phyloP scores from a whole-genome alignment of 2,329 filamentous ascomycete species.

The Purpureocillium lavendulum region DNA sequence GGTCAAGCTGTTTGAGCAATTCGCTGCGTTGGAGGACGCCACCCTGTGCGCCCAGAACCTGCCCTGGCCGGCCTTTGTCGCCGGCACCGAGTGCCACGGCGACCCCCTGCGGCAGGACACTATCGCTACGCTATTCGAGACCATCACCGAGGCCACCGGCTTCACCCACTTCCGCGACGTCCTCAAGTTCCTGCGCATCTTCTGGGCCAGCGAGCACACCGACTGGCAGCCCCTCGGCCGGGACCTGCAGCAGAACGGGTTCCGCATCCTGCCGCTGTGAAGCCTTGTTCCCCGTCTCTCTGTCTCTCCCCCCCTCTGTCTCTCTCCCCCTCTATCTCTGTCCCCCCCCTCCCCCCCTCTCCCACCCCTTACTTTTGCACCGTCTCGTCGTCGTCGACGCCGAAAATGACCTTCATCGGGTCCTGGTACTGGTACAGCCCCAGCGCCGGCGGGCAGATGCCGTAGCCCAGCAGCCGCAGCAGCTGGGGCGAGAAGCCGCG shows the following conservation, averaged over 20 bases:
- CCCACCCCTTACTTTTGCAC: slow-evolving; percentile 4
- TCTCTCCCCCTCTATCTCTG: neutral
- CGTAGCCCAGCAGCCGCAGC: slow-evolving; percentile 23
- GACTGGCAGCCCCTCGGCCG: slow-evolving; percentile 18
- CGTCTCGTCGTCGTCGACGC: slow-evolving; percentile 26
- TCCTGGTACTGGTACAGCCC: slow-evolving; percentile 27
- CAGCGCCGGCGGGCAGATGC: slow-evolving; percentile 21
- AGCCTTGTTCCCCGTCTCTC: too few relatives aligned
- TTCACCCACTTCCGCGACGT: slow-evolving; percentile 15
- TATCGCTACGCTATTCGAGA: slow-evolving; percentile 9
- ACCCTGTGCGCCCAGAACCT: slow-evolving; percentile 18
- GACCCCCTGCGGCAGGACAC: slow-evolving; percentile 10
- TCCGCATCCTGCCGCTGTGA: slow-evolving; percentile 14
- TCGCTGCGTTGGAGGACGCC: slow-evolving; percentile 13
- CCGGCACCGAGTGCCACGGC: slow-evolving; percentile 16
- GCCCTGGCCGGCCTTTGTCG: slow-evolving; percentile 20
- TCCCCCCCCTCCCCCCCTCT: too few relatives aligned
- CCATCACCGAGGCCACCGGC: slow-evolving; percentile 12
- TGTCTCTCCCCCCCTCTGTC: too few relatives aligned
- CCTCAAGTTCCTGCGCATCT: slow-evolving; percentile 13
- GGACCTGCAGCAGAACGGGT: slow-evolving; percentile 11
- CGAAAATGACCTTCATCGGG: slow-evolving; percentile 26
- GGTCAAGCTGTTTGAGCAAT: slow-evolving; percentile 13
- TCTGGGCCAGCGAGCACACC: slow-evolving; percentile 14
- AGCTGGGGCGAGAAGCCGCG: slow-evolving; percentile 21